Evolutionary conservation across 2,329 filamentous ascomycete genomes (phyloP), one percentile per base, ranked within the genome.

Genomic region (Nigrospora osmanthi): DNA sequence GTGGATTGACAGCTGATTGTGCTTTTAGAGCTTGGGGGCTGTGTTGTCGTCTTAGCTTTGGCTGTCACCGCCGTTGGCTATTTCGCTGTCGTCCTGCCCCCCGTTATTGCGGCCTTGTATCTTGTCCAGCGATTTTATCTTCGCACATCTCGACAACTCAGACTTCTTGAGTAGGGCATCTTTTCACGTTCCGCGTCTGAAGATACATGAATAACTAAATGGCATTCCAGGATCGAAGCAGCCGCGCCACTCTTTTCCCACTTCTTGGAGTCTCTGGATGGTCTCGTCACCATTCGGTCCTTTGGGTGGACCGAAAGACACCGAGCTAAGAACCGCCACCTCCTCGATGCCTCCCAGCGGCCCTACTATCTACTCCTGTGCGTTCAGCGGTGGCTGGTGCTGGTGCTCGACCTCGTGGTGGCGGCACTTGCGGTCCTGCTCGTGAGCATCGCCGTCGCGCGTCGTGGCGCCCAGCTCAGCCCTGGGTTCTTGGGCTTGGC

Each of bases 321-420:
- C 13, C n/a, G 14, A 11, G 12, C 12, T 4, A 42, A 39, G 31
- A 46, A 39, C 35, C n/a, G 28, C 2, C 15, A 13, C 3, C 17
- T 42, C 6, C 34, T 46, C 6, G 36, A 46, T 35, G 14, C 11
- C 12, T 32, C 40, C 9, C 44, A 43, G 35, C 42, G 43, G 17
- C 55, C 61, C 11, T 57, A 50, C 23, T 65, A 64, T 43, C 56
- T 63, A 5, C 51, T 36, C 9, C 35, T 35, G 12, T 35, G 33
- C 33, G n/a, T 35, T 15, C 33, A 35, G n/a, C 33, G 33, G 12
- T 35, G 33, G 33, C 33, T 35, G 12, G 33, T 13, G 12, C 14
- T 40, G 4, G 38, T 40, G 4, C n/a, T 40, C 11, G 28, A 40
- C 6, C 38, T 40, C 14, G 13, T 19, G 6, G 15, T 33, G 23